phyloP scores from a whole-genome alignment of 192 early-diverging fungal genomes.

The Chytriomyces hyalinus region DNA sequence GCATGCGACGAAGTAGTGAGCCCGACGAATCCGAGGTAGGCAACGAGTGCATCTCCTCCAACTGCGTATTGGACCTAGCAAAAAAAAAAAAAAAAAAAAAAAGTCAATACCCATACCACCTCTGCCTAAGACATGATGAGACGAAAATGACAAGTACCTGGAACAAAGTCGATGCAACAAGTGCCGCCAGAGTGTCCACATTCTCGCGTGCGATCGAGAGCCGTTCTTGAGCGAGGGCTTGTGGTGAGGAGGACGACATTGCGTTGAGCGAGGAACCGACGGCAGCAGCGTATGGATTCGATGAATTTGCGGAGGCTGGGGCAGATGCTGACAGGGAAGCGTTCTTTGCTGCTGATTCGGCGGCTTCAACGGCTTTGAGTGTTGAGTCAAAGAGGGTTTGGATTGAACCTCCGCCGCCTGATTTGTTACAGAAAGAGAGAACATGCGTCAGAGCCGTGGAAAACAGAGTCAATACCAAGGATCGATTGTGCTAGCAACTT shows the following conservation, averaged over 20 bases:
- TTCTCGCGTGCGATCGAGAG: conserved; percentile 21
- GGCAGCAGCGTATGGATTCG: conserved; percentile 4
- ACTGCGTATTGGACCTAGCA: conserved; percentile 6
- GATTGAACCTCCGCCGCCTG: conserved; percentile 24
- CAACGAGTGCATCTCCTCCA: conserved; percentile 27
- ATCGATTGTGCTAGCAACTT: not conserved
- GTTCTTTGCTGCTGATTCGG: not conserved
- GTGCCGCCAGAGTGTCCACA: conserved; percentile 41
- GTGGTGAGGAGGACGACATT: not conserved
- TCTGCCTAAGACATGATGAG: too few relatives aligned
- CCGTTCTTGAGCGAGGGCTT: not conserved
- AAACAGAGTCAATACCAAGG: conserved; percentile 1
- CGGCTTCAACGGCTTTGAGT: conserved; percentile 23
- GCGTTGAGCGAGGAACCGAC: conserved; percentile 8
- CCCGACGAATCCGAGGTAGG: conserved; percentile 12
- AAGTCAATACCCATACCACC: too few relatives aligned
- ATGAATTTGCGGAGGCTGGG: conserved; percentile 1
- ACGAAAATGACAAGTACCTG: not conserved
- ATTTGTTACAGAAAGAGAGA: not conserved
- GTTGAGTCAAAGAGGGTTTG: conserved; percentile 29
- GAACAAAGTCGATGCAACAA: conserved; percentile 35
- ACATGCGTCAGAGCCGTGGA: not conserved
- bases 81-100: too few relatives aligned
- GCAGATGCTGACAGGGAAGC: conserved; percentile 1
- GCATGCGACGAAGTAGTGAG: conserved; percentile 2